Evolutionary conservation across 192 early-diverging fungal genomes (phyloP).

Genomic region (Cladochytrium replicatum): DNA sequence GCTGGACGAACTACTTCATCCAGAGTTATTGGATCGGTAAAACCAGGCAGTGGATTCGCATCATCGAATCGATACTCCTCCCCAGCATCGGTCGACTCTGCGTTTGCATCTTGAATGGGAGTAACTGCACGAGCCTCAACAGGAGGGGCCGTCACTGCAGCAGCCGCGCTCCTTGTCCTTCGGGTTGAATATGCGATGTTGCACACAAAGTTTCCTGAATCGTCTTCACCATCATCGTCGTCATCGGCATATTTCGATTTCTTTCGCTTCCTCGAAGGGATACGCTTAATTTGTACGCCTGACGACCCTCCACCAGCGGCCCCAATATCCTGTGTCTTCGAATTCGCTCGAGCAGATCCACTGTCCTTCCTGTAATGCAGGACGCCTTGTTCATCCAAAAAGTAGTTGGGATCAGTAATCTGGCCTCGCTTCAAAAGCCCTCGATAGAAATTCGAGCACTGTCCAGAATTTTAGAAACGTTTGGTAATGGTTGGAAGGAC

Average conservation of each 20-base stretch:
- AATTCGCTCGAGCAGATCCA: slow-evolving; percentile 1
- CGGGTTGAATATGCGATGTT: slow-evolving; percentile 50
- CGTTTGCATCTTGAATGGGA: slow-evolving; percentile 12
- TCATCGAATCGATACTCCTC: slow-evolving; percentile 36
- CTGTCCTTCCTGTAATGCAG: slow-evolving; percentile 53
- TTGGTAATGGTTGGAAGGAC: not conserved
- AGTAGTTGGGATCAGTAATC: slow-evolving; percentile 85
- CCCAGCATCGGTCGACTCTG: slow-evolving; percentile 25
- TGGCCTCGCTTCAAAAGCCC: slow-evolving; percentile 78
- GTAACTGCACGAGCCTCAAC: slow-evolving; percentile 2
- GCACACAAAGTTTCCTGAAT: slow-evolving; percentile 55
- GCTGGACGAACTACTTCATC: slow-evolving; percentile 85
- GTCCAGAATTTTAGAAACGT: not conserved
- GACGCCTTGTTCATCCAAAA: slow-evolving; percentile 80
- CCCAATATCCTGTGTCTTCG: slow-evolving; percentile 27
- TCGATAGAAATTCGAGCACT: slow-evolving; percentile 96
- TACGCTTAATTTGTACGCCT: too few relatives aligned
- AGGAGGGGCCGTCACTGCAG: not conserved
- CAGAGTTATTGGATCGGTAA: slow-evolving; percentile 90
- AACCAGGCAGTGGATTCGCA: slow-evolving; percentile 77
- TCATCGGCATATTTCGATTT: slow-evolving; percentile 32
- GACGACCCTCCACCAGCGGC: too few relatives aligned
- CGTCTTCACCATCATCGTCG: slow-evolving; percentile 50
- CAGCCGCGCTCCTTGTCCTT: slow-evolving; percentile 43
- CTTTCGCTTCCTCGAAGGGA: slow-evolving; percentile 39